These are phyloP conservation scores for Hygrophorus russula DNA, from an alignment of 768 basidiomycete genomes.

Conservation along the genomic window DNA sequence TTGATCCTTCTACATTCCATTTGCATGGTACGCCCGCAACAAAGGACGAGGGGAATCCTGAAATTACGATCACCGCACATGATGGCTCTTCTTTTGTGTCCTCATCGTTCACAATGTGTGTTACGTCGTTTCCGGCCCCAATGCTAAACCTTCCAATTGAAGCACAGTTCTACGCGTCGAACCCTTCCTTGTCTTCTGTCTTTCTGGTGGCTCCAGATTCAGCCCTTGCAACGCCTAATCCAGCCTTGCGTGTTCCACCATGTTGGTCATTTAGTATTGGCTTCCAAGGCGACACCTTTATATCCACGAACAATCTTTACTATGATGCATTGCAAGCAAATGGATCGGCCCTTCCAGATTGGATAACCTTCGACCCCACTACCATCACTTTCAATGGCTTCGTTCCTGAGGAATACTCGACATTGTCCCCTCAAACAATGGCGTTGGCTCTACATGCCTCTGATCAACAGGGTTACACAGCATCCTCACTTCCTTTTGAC, in stretches of 20 bases:
- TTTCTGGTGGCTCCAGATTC: slow-evolving; percentile 53
- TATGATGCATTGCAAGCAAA: slow-evolving; percentile 57
- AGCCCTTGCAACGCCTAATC: slow-evolving; percentile 36
- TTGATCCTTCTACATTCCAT: slow-evolving; percentile 46
- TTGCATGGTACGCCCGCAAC: slow-evolving; percentile 61
- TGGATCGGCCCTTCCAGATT: slow-evolving; percentile 61
- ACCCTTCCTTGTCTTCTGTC: slow-evolving; percentile 65
- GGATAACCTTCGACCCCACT: slow-evolving; percentile 60
- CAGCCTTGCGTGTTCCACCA: slow-evolving; percentile 63
- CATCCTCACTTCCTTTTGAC: slow-evolving; percentile 46
- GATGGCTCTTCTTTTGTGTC: slow-evolving; percentile 41
- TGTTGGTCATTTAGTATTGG: slow-evolving; percentile 90
- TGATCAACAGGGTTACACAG: slow-evolving; percentile 64
- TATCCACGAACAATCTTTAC: slow-evolving; percentile 33
- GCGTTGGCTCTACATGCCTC: slow-evolving; percentile 55
- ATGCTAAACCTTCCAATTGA: slow-evolving; percentile 39
- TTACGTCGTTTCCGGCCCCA: slow-evolving; percentile 43
- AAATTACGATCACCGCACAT: slow-evolving; percentile 53
- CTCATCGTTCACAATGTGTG: slow-evolving; percentile 43
- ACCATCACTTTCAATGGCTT: slow-evolving; percentile 73
- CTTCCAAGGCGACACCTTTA: slow-evolving; percentile 55
- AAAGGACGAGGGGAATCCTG: slow-evolving; percentile 49
- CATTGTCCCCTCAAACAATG: slow-evolving; percentile 30
- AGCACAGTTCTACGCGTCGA: slow-evolving; percentile 49
- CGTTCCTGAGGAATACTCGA: slow-evolving; percentile 38